phyloP scores from a whole-genome alignment of 257 asterid genomes.

The Jacaranda mimosifolia region DNA sequence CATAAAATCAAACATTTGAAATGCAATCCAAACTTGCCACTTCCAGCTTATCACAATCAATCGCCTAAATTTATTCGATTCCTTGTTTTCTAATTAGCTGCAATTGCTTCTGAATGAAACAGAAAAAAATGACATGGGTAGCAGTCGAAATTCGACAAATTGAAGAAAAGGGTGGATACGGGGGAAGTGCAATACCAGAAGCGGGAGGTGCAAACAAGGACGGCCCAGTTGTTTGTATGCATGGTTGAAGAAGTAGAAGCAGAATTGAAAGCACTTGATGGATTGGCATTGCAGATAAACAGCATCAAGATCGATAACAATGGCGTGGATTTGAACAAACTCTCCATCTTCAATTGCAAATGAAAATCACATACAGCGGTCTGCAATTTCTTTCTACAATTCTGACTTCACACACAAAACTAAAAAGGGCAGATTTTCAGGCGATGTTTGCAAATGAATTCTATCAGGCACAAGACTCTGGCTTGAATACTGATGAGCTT shows the following conservation, averaged over 20 bases:
- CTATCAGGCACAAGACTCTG: too few relatives aligned
- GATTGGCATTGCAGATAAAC: slow-evolving; percentile 43
- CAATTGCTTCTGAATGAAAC: neutral
- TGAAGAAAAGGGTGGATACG: slow-evolving; percentile 1
- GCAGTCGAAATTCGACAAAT: neutral
- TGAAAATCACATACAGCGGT: neutral
- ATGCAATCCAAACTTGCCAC: neutral
- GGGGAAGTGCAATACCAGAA: slow-evolving; percentile 70
- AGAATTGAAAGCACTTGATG: slow-evolving; percentile 53
- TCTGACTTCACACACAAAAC: neutral
- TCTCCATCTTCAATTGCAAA: slow-evolving; percentile 40
- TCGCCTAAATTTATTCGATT: neutral
- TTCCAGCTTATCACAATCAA: neutral
- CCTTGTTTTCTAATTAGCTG: neutral
- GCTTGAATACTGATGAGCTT: neutral
- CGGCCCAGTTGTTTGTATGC: slow-evolving; percentile 99
- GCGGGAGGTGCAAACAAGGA: slow-evolving; percentile 96
- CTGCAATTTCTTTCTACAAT: slow-evolving; percentile 1
- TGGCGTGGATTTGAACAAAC: slow-evolving; percentile 29
- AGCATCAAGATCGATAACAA: slow-evolving; percentile 36
- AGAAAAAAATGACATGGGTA: neutral
- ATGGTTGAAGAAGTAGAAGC: slow-evolving; percentile 69
- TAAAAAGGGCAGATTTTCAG: neutral
- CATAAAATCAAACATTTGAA: neutral
- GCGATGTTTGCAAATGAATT: neutral